A percentile compares a stretch with the other conserved stretches of the same genome.
phyloP scores from a whole-genome alignment of 129 eudicot species.

The Escallonia rubra region DNA sequence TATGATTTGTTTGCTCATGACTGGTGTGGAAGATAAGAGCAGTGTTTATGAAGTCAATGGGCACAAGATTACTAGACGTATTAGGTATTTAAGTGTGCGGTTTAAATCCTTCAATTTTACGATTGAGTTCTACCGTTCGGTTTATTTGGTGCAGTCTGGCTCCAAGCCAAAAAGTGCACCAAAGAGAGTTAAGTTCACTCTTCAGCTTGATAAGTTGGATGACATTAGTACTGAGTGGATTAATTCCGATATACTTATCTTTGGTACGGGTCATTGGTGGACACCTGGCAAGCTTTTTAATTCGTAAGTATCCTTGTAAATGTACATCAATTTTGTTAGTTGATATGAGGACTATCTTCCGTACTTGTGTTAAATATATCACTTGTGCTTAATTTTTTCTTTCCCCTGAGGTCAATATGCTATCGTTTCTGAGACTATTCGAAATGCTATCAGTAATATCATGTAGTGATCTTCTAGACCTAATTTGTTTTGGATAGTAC shows the following conservation, averaged over 20 bases:
- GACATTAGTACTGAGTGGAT: slow-evolving; percentile 53
- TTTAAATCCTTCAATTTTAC: slow-evolving; percentile 53
- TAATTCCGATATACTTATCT: slow-evolving; percentile 69
- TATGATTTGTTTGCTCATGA: slow-evolving; percentile 84
- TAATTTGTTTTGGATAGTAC: too few species aligned
- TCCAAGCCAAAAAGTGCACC: slow-evolving; percentile 60
- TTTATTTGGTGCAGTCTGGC: slow-evolving; percentile 60
- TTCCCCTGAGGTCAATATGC: too few species aligned
- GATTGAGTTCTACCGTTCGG: slow-evolving; percentile 78
- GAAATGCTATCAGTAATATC: too few species aligned
- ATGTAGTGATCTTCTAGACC: too few species aligned
- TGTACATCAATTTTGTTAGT: neutral
- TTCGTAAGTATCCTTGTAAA: slow-evolving; percentile 35
- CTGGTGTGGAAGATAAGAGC: slow-evolving; percentile 63
- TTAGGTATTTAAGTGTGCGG: slow-evolving; percentile 68
- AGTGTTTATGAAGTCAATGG: slow-evolving; percentile 75
- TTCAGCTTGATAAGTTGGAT: slow-evolving; percentile 70
- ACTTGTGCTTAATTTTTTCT: too few species aligned
- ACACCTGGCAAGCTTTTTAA: slow-evolving; percentile 70
- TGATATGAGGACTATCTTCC: too few species aligned
- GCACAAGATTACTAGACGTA: slow-evolving; percentile 66
- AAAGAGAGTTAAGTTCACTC: slow-evolving; percentile 58
- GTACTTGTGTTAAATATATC: too few species aligned
- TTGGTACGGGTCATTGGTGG: slow-evolving; percentile 97
- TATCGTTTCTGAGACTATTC: too few species aligned